Evolutionary conservation across 140 eudicot genomes (phyloP).

Genomic region (Flaveria floridana): DNA sequence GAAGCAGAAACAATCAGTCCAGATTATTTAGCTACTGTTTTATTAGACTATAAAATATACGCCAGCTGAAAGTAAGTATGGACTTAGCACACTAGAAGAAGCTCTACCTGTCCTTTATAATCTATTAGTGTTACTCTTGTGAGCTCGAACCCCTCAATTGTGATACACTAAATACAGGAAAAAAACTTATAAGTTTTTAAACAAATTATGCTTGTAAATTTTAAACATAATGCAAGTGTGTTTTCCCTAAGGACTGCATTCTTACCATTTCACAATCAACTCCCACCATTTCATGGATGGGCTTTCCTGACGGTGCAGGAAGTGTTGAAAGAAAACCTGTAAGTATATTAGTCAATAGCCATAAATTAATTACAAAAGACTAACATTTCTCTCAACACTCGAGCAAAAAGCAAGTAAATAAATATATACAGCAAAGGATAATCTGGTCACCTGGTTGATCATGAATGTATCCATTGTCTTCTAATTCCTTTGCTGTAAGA

Average conservation of each 20-base stretch:
- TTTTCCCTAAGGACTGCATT: not conserved
- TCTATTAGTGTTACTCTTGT: slow-evolving; percentile 75
- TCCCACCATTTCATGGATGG: slow-evolving; percentile 62
- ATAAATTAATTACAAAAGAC: not conserved
- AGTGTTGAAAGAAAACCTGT: slow-evolving; percentile 73
- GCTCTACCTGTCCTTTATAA: slow-evolving; percentile 65
- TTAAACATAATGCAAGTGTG: not conserved
- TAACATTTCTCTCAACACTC: not conserved
- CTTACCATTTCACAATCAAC: slow-evolving; percentile 98
- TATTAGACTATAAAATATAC: not conserved
- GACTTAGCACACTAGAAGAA: not conserved
- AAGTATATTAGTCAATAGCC: slow-evolving; percentile 25
- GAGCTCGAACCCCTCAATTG: slow-evolving; percentile 79
- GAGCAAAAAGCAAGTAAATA: not conserved
- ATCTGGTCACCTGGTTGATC: slow-evolving; percentile 57
- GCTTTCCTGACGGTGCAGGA: slow-evolving; percentile 69
- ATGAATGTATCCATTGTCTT: slow-evolving; percentile 75
- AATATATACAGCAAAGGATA: not conserved
- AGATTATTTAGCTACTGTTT: not conserved
- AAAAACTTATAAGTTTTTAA: not conserved
- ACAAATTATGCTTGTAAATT: not conserved
- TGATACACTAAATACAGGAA: slow-evolving; percentile 54
- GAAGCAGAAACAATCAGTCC: not conserved
- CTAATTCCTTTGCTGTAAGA: slow-evolving; percentile 64
- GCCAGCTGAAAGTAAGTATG: not conserved